Percentiles rank a stretch among this genome's conserved stretches.
Conservation (phyloP, 352 stramenopile species). For the Phytophthora citrophthora region DNA sequence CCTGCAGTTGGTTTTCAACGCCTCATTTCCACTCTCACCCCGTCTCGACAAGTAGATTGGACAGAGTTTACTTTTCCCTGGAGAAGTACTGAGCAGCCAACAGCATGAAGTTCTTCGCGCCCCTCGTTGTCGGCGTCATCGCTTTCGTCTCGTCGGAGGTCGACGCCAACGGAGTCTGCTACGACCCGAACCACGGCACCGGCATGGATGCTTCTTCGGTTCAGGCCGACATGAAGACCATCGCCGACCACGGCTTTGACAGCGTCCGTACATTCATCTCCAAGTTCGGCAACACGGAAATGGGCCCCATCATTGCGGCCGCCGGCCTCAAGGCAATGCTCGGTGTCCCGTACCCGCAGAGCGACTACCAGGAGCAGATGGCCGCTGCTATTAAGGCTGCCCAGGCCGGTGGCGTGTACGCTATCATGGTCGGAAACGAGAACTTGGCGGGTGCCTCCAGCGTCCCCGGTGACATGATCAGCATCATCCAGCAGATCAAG, state of each 20-base stretch:
- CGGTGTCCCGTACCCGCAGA: conserved; percentile 50
- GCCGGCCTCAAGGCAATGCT: conserved; percentile 48
- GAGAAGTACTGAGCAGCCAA: conserved; percentile 14
- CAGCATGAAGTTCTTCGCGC: conserved; percentile 44
- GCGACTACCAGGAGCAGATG: conserved; percentile 45
- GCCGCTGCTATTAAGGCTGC: conserved; percentile 42
- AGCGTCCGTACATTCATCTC: conserved; percentile 67
- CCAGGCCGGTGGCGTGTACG: conserved; percentile 42
- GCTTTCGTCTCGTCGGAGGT: conserved; percentile 37
- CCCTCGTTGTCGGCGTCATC: conserved; percentile 32
- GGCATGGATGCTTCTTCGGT: conserved; percentile 43
- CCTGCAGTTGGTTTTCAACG: conserved; percentile 4
- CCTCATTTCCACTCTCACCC: conserved; percentile 27
- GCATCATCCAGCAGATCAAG: conserved; percentile 55
- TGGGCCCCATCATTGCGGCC: conserved; percentile 46
- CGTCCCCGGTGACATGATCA: conserved; percentile 41
- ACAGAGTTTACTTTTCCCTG: conserved; percentile 21
- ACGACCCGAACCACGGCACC: conserved; percentile 46
- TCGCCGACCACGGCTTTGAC: conserved; percentile 54
- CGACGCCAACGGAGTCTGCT: conserved; percentile 65
- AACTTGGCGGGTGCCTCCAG: conserved; percentile 36
- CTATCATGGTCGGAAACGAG: conserved; percentile 70
- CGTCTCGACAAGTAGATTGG: conserved; percentile 12
- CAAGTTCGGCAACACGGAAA: conserved; percentile 47
- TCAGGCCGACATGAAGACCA: conserved; percentile 45